Evolutionary conservation across 1,284 basidiomycete species (phyloP), one percentile per base, ranked within the genome.

Genomic region (Peniophora sp.): DNA sequence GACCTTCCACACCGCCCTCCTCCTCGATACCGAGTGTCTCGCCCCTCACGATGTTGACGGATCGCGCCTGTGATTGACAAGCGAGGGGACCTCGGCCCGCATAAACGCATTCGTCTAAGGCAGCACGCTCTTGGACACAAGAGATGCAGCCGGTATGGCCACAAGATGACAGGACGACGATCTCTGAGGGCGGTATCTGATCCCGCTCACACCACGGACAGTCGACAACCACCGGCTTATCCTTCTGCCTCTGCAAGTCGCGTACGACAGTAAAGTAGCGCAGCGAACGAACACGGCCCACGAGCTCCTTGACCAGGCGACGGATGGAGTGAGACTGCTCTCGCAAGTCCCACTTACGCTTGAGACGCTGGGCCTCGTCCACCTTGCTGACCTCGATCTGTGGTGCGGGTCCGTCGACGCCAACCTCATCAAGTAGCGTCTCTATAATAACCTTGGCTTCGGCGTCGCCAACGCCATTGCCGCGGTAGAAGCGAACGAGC

Each of bases 221-320:
- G 12, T 73, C 66, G 24, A 87, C 71, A 15, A 71, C 67, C 1
- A 76, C 71, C 8, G 78, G 81, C 37, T 62, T 68, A 47, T 77
- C 81, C 45, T 71, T 73, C 57, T 90, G 82, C 58, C 80, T 85
- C 63, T 96, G 92, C 36, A 94, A 73, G 60, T 93, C 88, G 47
- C 93, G 87, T 24, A 96, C 90, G 47, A 89, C 86, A 3, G 81
- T 88, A 70, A 96, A 96, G 71, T 92, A 96, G 39, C 92, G 86
- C 24, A 92, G 73, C 0, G 92, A 95, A 27, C 92, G 84, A 41
- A 92, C 82, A 47, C 92, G 86, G 27, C 89, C 92, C 22, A 92
- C 83, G 43, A 95, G 79, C 66, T 96, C 93, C 66, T 92, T 93
- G 24, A 82, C 82, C 45, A 96, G 69, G 47, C 84, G 79, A 47